Evolutionary conservation across 2,329 filamentous ascomycete genomes (phyloP).

Genomic region (Chaetomium sp.): DNA sequence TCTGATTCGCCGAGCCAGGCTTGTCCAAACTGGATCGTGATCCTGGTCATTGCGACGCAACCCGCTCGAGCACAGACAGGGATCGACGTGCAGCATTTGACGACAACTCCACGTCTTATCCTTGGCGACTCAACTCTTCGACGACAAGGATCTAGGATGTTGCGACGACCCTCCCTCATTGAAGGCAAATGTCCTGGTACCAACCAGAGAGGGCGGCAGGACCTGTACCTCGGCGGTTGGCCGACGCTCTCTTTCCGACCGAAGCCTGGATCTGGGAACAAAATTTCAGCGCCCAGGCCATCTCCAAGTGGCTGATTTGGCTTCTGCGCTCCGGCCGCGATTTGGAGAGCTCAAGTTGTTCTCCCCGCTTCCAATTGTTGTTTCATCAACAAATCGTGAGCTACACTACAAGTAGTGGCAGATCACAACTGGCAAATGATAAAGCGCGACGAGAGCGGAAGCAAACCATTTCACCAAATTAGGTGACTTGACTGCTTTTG

Average conservation of each 20-base stretch:
- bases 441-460: too few species aligned
- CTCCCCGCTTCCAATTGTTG: too few species aligned
- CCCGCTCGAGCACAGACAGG: slow-evolving; percentile 22
- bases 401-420: too few species aligned
- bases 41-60: slow-evolving; percentile 22
- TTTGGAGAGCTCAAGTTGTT: too few species aligned
- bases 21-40: slow-evolving; percentile 20
- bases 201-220: background rate
- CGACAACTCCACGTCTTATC: slow-evolving; percentile 3
- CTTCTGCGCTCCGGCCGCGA: too few species aligned
- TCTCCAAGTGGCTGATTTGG: too few species aligned
- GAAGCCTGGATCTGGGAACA: too few species aligned
- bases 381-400: too few species aligned
- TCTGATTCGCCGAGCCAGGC: slow-evolving; percentile 20
- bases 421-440: too few species aligned
- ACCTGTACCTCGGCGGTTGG: background rate
- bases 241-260: background rate
- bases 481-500: too few species aligned
- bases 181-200: background rate
- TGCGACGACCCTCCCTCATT: slow-evolving; percentile 22
- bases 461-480: too few species aligned
- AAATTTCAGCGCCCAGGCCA: too few species aligned
- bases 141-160: slow-evolving; percentile 39
- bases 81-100: slow-evolving; percentile 23
- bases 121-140: slow-evolving; percentile 22